These are phyloP conservation scores for Exophiala phaeomuriformis DNA, from an alignment of 2,329 filamentous ascomycete genomes.

Conservation along the genomic window DNA sequence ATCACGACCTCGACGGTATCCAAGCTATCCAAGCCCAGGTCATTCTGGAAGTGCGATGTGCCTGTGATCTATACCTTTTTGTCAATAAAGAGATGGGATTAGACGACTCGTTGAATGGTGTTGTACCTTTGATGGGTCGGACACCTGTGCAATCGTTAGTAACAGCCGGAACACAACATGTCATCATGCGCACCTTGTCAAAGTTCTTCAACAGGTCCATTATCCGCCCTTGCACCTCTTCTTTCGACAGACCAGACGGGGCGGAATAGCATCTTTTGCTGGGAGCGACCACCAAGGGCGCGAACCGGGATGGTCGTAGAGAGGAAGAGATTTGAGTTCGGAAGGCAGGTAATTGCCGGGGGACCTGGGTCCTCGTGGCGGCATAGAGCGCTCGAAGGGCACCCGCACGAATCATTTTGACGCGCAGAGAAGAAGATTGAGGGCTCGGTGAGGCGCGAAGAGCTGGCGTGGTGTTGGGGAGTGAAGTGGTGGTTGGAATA, in stretches of 20 bases:
- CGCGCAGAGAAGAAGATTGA: constrained; percentile 9
- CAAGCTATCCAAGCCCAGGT: constrained; percentile 92
- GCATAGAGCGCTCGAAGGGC: constrained; percentile 68
- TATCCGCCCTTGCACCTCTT: constrained; percentile 86
- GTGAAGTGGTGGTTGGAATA: constrained; percentile 18
- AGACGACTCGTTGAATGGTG: background rate
- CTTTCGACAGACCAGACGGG: constrained; percentile 65
- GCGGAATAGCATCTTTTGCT: constrained; percentile 81
- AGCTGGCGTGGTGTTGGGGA: constrained; percentile 17
- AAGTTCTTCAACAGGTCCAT: constrained; percentile 89
- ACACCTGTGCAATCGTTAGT: constrained; percentile 32
- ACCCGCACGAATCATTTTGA: constrained; percentile 82
- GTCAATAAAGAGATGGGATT: constrained; percentile 19
- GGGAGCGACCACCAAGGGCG: constrained; percentile 58
- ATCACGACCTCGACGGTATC: constrained; percentile 99
- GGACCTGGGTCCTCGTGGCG: constrained; percentile 42
- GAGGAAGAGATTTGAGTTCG: constrained; percentile 53
- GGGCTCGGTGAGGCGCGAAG: constrained; percentile 6
- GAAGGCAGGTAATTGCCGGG: constrained; percentile 49
- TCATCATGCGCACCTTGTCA: constrained; percentile 67
- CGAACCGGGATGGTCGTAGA: constrained; percentile 54
- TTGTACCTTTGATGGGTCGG: constrained; percentile 51
- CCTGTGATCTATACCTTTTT: constrained; percentile 62
- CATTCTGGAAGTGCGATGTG: constrained; percentile 87
- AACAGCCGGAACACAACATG: constrained; percentile 1